Percentiles rank a stretch among this genome's conserved stretches.
These are phyloP conservation scores for Penicillium paneum DNA, from an alignment of 2,329 filamentous ascomycete species.

Conservation along the genomic window DNA sequence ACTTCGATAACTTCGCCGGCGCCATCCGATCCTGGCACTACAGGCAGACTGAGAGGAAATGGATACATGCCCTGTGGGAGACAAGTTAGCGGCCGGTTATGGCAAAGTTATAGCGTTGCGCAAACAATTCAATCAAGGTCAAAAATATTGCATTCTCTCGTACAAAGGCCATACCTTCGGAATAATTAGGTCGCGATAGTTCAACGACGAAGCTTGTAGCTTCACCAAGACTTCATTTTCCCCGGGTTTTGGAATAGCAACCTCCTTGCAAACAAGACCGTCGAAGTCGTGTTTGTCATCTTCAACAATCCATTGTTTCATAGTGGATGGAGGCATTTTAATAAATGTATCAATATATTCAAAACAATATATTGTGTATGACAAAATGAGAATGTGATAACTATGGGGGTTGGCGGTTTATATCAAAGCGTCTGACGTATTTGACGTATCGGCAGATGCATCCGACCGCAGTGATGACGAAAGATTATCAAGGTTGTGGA, in stretches of 20 bases:
- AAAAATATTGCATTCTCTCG: neutral
- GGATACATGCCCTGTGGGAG: slow-evolving; percentile 31
- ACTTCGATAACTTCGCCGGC: slow-evolving; percentile 50
- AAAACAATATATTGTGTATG: neutral
- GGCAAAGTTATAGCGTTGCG: neutral
- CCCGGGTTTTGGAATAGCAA: slow-evolving; percentile 58
- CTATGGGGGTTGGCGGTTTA: neutral
- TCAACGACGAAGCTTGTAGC: slow-evolving; percentile 50
- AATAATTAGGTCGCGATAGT: slow-evolving; percentile 51
- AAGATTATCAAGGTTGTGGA: slow-evolving; percentile 3
- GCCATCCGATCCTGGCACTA: slow-evolving; percentile 37
- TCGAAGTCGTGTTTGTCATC: slow-evolving; percentile 57
- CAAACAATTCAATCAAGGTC: too few species aligned
- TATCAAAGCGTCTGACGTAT: neutral
- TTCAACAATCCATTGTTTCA: slow-evolving; percentile 55
- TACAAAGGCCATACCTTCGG: slow-evolving; percentile 36
- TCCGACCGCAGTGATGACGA: slow-evolving; percentile 5
- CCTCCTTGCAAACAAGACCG: slow-evolving; percentile 54
- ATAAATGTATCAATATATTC: neutral
- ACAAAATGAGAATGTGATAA: neutral
- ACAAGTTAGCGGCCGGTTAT: neutral
- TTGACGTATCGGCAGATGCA: slow-evolving; percentile 5
- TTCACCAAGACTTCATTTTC: slow-evolving; percentile 72
- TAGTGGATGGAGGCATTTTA: slow-evolving; percentile 45
- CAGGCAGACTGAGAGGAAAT: slow-evolving; percentile 31